A percentile compares a stretch with the other conserved stretches of the same genome.
Evolutionary conservation across 2,329 filamentous ascomycete species (phyloP).

Genomic region (Aspergillus ruber): DNA sequence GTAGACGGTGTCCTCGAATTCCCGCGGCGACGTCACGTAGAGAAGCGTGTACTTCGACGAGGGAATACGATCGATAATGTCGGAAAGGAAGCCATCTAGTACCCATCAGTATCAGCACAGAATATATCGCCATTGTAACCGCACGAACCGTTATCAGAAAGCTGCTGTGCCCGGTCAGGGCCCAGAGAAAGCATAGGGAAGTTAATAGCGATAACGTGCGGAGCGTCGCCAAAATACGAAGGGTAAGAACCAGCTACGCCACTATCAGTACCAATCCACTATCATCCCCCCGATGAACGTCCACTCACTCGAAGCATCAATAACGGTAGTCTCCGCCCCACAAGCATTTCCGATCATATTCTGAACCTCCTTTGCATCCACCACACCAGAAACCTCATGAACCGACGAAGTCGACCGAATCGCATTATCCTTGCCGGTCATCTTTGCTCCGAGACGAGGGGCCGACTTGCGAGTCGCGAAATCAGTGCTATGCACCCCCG

Average conservation of each 20-base stretch:
- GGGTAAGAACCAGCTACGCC: slow-evolving; percentile 34
- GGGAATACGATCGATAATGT: slow-evolving; percentile 43
- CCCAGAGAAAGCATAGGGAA: slow-evolving; percentile 38
- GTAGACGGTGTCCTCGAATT: slow-evolving; percentile 46
- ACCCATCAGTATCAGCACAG: neutral
- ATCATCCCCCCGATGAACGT: neutral
- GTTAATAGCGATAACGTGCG: slow-evolving; percentile 40
- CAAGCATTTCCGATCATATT: slow-evolving; percentile 43
- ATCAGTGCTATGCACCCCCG: slow-evolving; percentile 65
- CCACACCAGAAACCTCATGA: slow-evolving; percentile 46
- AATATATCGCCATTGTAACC: slow-evolving; percentile 1
- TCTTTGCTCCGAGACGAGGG: slow-evolving; percentile 50
- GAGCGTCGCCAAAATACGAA: slow-evolving; percentile 28
- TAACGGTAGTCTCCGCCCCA: slow-evolving; percentile 35
- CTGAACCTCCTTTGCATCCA: slow-evolving; percentile 41
- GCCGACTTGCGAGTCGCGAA: slow-evolving; percentile 50
- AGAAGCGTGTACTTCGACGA: slow-evolving; percentile 63
- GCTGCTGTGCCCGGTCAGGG: slow-evolving; percentile 31
- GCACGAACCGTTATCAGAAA: slow-evolving; percentile 38
- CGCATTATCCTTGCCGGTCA: slow-evolving; percentile 43
- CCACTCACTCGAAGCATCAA: slow-evolving; percentile 40
- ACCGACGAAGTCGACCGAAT: slow-evolving; percentile 49
- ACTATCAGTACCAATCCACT: neutral
- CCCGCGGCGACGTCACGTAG: slow-evolving; percentile 60
- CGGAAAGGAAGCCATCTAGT: slow-evolving; percentile 43